Conservation (phyloP, 1,284 basidiomycete species). For the Apiotrichum mycotoxinovorans region DNA sequence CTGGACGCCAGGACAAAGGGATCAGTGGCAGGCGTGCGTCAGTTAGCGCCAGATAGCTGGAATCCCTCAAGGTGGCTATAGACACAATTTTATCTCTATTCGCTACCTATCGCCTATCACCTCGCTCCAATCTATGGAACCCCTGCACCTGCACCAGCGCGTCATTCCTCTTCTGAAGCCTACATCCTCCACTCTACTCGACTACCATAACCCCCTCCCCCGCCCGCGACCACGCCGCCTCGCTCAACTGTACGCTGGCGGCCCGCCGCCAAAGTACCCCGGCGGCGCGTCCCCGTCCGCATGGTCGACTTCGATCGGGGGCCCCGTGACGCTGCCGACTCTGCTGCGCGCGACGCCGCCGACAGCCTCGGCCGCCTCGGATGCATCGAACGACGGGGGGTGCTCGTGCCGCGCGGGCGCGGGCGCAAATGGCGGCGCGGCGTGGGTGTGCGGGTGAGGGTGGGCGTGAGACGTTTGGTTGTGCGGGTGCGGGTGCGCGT, state of each 20-base stretch:
- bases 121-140: too few species aligned
- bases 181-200: too few species aligned
- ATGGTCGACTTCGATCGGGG: neutral
- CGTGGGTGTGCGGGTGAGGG: slow-evolving; percentile 11
- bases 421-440: slow-evolving; percentile 42
- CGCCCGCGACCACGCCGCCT: too few species aligned
- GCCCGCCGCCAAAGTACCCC: slow-evolving; percentile 34
- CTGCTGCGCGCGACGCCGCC: slow-evolving; percentile 17
- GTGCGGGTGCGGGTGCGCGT: neutral
- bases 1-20: too few species aligned
- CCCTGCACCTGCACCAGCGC: too few species aligned
- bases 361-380: slow-evolving; percentile 43
- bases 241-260: slow-evolving; percentile 30
- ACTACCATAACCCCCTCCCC: too few species aligned
- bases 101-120: too few species aligned
- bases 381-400: slow-evolving; percentile 44
- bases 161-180: too few species aligned
- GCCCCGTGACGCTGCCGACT: slow-evolving; percentile 6
- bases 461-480: slow-evolving; percentile 1
- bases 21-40: too few species aligned
- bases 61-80: too few species aligned
- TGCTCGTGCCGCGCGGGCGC: slow-evolving; percentile 24
- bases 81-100: too few species aligned
- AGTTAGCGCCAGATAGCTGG: too few species aligned
- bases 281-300: slow-evolving; percentile 30